Conservation (phyloP, 768 basidiomycete species). For the Termitomyces sp. region DNA sequence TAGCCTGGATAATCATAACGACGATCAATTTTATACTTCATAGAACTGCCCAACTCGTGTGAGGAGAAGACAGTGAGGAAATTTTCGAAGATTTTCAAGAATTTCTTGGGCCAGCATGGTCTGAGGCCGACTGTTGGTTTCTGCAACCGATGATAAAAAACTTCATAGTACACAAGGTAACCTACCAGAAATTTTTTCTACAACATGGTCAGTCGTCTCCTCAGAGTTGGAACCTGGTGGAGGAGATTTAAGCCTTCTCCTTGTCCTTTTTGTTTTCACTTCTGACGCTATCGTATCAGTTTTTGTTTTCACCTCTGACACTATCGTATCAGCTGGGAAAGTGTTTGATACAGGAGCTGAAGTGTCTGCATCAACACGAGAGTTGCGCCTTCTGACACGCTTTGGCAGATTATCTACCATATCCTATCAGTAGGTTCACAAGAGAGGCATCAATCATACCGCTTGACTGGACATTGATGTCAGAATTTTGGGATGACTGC, state of each 20-base stretch:
- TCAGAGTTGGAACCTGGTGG: background rate
- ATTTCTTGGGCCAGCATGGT: conserved; percentile 63
- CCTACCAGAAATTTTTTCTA: background rate
- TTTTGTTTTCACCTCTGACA: background rate
- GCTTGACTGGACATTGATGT: background rate
- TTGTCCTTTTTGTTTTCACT: conserved; percentile 2
- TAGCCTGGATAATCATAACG: background rate
- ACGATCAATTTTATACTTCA: conserved; percentile 49
- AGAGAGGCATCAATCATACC: background rate
- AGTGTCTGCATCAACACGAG: background rate
- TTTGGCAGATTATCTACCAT: background rate
- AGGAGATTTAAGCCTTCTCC: conserved; percentile 3
- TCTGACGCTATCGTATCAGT: background rate
- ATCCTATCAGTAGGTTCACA: background rate
- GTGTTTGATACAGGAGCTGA: background rate
- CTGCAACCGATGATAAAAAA: background rate
- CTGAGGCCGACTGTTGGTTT: conserved; percentile 19
- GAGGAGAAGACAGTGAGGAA: conserved; percentile 85
- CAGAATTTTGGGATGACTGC: background rate
- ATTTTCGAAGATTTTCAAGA: conserved; percentile 60
- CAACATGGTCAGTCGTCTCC: background rate
- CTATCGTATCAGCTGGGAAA: background rate
- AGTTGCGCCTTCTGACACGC: conserved; percentile 2
- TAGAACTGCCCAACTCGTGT: conserved; percentile 95
- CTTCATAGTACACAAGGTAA: background rate